Percentiles rank a stretch among this genome's conserved stretches.
Conservation (phyloP, 805 yeast genomes). For the Candida broadrunensis region DNA sequence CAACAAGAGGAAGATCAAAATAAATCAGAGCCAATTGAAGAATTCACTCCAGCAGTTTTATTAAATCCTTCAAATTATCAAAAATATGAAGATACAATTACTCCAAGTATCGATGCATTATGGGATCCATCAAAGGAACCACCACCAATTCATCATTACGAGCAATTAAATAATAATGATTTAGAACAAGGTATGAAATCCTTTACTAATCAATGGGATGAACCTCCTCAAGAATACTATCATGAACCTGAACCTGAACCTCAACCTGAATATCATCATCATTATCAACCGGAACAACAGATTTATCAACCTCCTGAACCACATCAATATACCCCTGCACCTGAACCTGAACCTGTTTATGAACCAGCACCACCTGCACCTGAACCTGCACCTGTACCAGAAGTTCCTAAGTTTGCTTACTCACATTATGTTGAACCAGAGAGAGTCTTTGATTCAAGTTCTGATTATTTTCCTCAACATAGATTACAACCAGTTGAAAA, state of each 20-base stretch:
- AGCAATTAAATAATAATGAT: background rate
- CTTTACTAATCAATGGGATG: conserved; percentile 28
- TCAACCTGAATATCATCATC: background rate
- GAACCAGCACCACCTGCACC: conserved; percentile 1
- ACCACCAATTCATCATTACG: conserved; percentile 31
- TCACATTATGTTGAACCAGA: conserved; percentile 22
- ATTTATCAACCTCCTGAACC: background rate
- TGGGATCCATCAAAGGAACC: conserved; percentile 46
- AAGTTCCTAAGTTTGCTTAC: background rate
- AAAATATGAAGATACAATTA: conserved; percentile 11
- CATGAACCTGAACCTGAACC: background rate
- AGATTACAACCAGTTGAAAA: conserved; percentile 10
- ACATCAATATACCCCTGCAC: background rate
- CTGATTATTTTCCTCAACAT: conserved; percentile 30
- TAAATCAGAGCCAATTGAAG: background rate
- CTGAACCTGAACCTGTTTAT: conserved; percentile 1
- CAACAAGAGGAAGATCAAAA: background rate
- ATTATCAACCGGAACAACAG: background rate
- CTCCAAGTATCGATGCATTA: conserved; percentile 16
- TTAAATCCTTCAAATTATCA: conserved; percentile 30
- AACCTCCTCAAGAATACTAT: background rate
- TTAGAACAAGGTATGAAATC: conserved; percentile 14
- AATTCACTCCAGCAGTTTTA: conserved; percentile 16
- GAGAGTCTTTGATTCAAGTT: conserved; percentile 24
- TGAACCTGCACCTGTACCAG: background rate